Evolutionary conservation across 768 basidiomycete genomes (phyloP), one percentile per base, ranked within the genome.

Genomic region (Mycena latifolia): DNA sequence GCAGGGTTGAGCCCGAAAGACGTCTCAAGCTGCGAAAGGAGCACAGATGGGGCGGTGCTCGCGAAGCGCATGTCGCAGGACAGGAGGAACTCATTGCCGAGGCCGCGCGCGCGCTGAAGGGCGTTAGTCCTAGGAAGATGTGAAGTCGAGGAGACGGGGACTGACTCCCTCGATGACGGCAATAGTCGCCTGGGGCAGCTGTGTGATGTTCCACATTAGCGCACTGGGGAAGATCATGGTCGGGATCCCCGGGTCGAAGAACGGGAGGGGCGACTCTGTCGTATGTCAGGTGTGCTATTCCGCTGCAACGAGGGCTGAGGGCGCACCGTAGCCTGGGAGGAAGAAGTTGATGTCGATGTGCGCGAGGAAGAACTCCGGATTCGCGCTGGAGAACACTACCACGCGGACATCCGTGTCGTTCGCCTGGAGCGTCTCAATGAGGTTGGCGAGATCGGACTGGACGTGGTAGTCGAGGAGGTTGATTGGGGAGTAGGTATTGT

Each of bases 111-210:
- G 31, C 31, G 31, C 31, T 33, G 31, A 5, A 33, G 6, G 5
- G 5, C 6, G 31, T 6, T 33, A 11, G 6, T 11, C 5, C 31
- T 33, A 11, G n/a, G n/a, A 33, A 11, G 31, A n/a, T n/a, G n/a
- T n/a, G n/a, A n/a, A n/a, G n/a, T n/a, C n/a, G 11, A 33, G 31
- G 31, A 11, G n/a, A n/a, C n/a, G 11, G 31, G 31, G 5, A 33
- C 31, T 33, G 31, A 33, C 31, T 6, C 31, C 31, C 11, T 33
- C 31, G 11, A 63, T 48, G 28, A 55, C 35, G 17, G 54, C 61
- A 31, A 63, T 63, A 18, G 61, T 63, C 20, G 61, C 54, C 45
- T 63, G 61, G n/a, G 61, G 61, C 3, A 63, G 54, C 45, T 63
- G 43, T 8, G 54, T 55, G 43, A 63, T 55, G 46, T 63, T 63